Evolutionary conservation across 1,284 basidiomycete species (phyloP).

Genomic region (Sanghuangporus baumii): DNA sequence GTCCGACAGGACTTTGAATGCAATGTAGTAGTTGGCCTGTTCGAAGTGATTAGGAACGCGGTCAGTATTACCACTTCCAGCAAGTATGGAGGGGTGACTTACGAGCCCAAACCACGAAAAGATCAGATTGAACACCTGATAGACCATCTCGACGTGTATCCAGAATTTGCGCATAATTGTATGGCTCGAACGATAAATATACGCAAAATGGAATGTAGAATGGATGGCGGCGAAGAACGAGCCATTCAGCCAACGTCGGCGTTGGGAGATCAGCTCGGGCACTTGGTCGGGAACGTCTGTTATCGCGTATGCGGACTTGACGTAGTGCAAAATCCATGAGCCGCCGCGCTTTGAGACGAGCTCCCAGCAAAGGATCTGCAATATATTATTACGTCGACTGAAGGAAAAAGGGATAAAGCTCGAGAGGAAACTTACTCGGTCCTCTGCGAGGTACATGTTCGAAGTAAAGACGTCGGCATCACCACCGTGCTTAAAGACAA

Average conservation of each 20-base stretch:
- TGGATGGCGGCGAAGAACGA: constrained; percentile 96
- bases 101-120: constrained; percentile 92
- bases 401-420: background rate
- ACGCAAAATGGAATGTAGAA: constrained; percentile 85
- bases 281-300: constrained; percentile 90
- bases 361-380: constrained; percentile 88
- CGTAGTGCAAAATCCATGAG: constrained; percentile 89
- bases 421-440: constrained; percentile 48
- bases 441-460: constrained; percentile 95
- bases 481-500: constrained; percentile 56
- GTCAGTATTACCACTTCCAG: background rate
- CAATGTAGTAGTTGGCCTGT: constrained; percentile 86
- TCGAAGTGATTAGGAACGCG: background rate
- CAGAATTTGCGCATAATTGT: constrained; percentile 81
- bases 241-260: constrained; percentile 94
- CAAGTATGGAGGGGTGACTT: constrained; percentile 24
- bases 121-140: constrained; percentile 85
- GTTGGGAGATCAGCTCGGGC: constrained; percentile 88
- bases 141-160: constrained; percentile 92
- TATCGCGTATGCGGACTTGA: constrained; percentile 88
- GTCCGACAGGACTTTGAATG: constrained; percentile 72
- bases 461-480: constrained; percentile 88
- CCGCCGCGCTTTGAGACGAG: constrained; percentile 83
- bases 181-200: constrained; percentile 89
- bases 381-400: constrained; percentile 14